These are phyloP conservation scores for Aspergillus incahuasiensis DNA, from an alignment of 495 filamentous ascomycete species.

Conservation along the genomic window DNA sequence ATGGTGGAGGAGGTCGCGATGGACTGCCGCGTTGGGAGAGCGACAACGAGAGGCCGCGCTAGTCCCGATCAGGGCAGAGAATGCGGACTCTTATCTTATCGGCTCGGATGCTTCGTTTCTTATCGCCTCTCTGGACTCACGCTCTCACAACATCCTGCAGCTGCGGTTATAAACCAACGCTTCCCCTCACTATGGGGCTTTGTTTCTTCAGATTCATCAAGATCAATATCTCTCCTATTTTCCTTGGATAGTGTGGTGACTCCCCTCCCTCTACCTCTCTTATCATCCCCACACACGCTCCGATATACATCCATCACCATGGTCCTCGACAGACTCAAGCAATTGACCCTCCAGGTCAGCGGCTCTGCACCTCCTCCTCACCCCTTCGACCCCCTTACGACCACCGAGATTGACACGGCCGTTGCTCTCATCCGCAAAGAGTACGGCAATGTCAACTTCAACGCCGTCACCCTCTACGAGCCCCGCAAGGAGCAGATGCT, in stretches of 20 bases:
- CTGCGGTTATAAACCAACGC: not conserved
- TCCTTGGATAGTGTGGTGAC: not conserved
- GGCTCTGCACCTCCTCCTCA: slow-evolving; percentile 56
- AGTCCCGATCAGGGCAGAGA: slow-evolving; percentile 6
- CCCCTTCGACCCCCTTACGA: slow-evolving; percentile 80
- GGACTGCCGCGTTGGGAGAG: slow-evolving; percentile 5
- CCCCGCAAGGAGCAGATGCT: slow-evolving; percentile 85
- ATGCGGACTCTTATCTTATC: slow-evolving; percentile 16
- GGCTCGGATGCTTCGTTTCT: not conserved
- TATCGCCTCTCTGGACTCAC: not conserved
- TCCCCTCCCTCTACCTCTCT: not conserved
- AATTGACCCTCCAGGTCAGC: slow-evolving; percentile 61
- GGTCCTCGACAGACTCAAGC: slow-evolving; percentile 66
- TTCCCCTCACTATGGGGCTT: not conserved
- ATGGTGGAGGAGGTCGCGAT: not conserved
- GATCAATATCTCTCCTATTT: not conserved
- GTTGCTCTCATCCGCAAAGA: slow-evolving; percentile 66
- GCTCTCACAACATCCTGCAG: not conserved
- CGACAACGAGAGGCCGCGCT: slow-evolving; percentile 2
- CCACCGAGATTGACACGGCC: slow-evolving; percentile 70
- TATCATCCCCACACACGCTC: not conserved
- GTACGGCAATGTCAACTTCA: slow-evolving; percentile 72
- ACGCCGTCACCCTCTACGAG: slow-evolving; percentile 84
- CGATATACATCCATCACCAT: slow-evolving; percentile 19
- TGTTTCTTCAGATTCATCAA: not conserved